A percentile compares a stretch with the other conserved stretches of the same genome.
Evolutionary conservation across 129 eudicot species (phyloP).

Genomic region (Ambrosia artemisiifolia): DNA sequence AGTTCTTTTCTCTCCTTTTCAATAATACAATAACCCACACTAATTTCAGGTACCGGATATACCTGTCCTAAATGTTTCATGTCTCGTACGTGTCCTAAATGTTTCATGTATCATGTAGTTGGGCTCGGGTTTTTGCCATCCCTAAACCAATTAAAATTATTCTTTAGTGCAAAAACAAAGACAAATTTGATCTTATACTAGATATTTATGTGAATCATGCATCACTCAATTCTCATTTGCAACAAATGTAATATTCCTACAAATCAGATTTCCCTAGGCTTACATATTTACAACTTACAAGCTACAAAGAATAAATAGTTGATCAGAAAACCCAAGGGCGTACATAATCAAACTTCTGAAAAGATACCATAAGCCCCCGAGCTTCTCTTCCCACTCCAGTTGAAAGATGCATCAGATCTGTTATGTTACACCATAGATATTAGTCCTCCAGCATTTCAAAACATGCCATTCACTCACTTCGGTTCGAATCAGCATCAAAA

Average conservation of each 20-base stretch:
- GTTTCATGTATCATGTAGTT: too few species aligned
- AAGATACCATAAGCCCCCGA: background rate
- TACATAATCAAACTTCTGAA: constrained; percentile 9
- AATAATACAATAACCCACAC: too few species aligned
- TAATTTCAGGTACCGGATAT: too few species aligned
- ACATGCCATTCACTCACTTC: background rate
- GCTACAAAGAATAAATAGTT: constrained; percentile 8
- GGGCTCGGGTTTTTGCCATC: too few species aligned
- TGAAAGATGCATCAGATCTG: constrained; percentile 8
- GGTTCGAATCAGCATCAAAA: background rate
- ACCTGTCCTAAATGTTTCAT: too few species aligned
- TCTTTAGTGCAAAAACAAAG: background rate
- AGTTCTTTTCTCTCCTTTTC: too few species aligned
- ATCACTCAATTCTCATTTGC: background rate
- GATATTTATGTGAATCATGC: too few species aligned
- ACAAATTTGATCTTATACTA: background rate
- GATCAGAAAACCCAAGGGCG: constrained; percentile 12
- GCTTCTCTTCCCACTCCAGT: background rate
- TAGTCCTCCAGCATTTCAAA: background rate
- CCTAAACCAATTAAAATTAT: too few species aligned
- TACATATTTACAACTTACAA: constrained; percentile 8
- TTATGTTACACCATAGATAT: constrained; percentile 5
- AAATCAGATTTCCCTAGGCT: background rate
- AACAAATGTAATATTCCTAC: background rate
- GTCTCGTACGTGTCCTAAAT: too few species aligned